phyloP scores from a whole-genome alignment of 1,139 yeast genomes.

The Diutina siamensis region DNA sequence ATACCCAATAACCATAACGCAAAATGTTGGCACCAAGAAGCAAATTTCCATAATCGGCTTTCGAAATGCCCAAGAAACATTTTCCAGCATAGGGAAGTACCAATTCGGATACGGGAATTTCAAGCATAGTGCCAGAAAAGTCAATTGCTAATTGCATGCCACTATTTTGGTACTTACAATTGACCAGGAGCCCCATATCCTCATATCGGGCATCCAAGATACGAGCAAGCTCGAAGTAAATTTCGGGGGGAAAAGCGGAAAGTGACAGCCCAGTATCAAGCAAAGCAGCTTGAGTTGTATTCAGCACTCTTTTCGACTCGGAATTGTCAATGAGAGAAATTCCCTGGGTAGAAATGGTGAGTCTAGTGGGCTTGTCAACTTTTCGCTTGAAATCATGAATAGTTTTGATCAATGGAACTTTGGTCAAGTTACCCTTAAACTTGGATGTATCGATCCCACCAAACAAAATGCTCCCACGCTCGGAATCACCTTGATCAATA shows the following conservation, averaged over 20 bases:
- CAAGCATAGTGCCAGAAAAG: not conserved
- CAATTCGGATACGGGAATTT: constrained; percentile 1
- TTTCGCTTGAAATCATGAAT: too few species aligned
- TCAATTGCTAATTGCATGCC: not conserved
- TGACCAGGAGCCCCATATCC: not conserved
- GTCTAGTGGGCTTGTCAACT: not conserved
- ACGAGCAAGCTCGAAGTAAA: constrained; percentile 19
- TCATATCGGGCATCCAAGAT: not conserved
- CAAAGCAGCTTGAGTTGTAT: constrained; percentile 26
- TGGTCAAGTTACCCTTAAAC: constrained; percentile 19
- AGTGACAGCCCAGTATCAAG: constrained; percentile 64
- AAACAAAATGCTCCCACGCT: constrained; percentile 2
- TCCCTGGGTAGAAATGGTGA: not conserved
- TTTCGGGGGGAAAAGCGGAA: constrained; percentile 36
- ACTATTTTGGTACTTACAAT: not conserved
- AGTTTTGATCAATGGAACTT: constrained; percentile 2
- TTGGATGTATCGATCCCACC: constrained; percentile 6
- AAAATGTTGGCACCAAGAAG: constrained; percentile 4
- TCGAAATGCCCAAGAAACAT: not conserved
- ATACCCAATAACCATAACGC: constrained; percentile 5
- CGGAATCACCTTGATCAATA: constrained; percentile 5
- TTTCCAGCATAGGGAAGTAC: not conserved
- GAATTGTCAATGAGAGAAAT: not conserved
- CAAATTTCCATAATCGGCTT: not conserved
- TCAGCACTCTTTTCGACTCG: not conserved